phyloP scores from a whole-genome alignment of 139 green algal species.

The Tetraselmis striata region DNA sequence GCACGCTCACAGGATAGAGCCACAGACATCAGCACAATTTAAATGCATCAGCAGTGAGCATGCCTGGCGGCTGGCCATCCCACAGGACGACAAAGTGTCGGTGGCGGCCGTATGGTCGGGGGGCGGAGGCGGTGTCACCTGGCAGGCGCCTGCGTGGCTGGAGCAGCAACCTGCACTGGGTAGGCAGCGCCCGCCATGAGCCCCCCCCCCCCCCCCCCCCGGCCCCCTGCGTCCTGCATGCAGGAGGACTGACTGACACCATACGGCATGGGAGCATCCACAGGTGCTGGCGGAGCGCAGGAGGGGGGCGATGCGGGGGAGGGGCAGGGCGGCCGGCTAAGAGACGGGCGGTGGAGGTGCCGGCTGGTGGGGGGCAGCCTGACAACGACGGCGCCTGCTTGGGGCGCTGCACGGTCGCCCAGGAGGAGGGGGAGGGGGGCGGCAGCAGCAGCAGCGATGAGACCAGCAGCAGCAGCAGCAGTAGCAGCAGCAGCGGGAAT shows the following conservation, averaged over 20 bases:
- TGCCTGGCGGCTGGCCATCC: too few species aligned
- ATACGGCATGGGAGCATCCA: not conserved
- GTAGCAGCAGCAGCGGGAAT: not conserved
- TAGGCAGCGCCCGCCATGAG: too few species aligned
- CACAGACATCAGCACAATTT: too few species aligned
- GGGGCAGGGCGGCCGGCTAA: not conserved
- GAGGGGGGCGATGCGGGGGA: not conserved
- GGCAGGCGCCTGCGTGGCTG: conserved; percentile 29
- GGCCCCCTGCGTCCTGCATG: too few species aligned
- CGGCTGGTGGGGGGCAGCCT: not conserved
- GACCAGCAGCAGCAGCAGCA: conserved; percentile 13
- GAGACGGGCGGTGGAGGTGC: not conserved
- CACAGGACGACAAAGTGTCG: conserved; percentile 43
- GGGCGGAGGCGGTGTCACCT: conserved; percentile 1
- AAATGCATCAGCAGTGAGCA: too few species aligned
- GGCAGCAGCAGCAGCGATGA: not conserved
- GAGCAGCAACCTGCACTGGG: too few species aligned
- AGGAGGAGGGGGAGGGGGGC: not conserved
- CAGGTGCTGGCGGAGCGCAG: conserved; percentile 11
- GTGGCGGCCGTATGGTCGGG: conserved; percentile 30
- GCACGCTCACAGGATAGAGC: too few species aligned
- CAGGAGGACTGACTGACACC: not conserved
- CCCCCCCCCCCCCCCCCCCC: too few species aligned
- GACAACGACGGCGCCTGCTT: not conserved
- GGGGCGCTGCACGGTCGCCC: not conserved